A percentile compares a stretch with the other conserved stretches of the same genome.
These are phyloP conservation scores for Roridomyces roridus DNA, from an alignment of 768 basidiomycete species.

Conservation along the genomic window DNA sequence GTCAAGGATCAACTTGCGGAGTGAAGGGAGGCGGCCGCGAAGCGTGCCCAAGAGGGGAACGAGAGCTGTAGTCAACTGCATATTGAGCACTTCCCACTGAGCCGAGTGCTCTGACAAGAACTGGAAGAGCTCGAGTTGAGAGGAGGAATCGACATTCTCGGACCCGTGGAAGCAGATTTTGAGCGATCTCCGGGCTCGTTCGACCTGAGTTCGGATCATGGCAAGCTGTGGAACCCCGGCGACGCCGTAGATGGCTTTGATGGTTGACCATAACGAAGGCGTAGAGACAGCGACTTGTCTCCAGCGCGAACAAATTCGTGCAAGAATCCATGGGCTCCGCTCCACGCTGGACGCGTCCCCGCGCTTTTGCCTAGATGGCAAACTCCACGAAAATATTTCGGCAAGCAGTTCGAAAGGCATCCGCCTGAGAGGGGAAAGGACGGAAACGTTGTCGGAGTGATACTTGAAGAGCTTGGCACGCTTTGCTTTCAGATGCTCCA, in stretches of 20 bases:
- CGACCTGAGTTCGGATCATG: not conserved
- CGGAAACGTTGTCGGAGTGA: not conserved
- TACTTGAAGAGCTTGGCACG: too few species aligned
- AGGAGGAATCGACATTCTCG: not conserved
- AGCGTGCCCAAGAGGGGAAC: not conserved
- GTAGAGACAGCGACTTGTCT: not conserved
- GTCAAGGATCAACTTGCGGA: not conserved
- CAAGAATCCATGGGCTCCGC: not conserved
- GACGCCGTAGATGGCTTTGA: not conserved
- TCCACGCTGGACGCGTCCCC: too few species aligned
- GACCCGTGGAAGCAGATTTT: not conserved
- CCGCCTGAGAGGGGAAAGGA: not conserved
- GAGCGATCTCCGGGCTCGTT: not conserved
- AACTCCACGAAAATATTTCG: constrained; percentile 6
- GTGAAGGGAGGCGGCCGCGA: not conserved
- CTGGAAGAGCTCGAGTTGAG: not conserved
- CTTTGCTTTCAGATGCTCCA: too few species aligned
- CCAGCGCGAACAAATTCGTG: not conserved
- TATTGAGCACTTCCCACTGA: constrained; percentile 2
- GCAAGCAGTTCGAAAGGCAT: constrained; percentile 3
- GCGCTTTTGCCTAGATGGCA: not conserved
- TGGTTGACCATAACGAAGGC: not conserved
- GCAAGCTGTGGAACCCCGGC: too few species aligned
- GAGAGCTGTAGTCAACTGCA: not conserved
- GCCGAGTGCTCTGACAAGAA: not conserved